Conservation (phyloP, 75 land plant genomes). For the Larix kaempferi region DNA sequence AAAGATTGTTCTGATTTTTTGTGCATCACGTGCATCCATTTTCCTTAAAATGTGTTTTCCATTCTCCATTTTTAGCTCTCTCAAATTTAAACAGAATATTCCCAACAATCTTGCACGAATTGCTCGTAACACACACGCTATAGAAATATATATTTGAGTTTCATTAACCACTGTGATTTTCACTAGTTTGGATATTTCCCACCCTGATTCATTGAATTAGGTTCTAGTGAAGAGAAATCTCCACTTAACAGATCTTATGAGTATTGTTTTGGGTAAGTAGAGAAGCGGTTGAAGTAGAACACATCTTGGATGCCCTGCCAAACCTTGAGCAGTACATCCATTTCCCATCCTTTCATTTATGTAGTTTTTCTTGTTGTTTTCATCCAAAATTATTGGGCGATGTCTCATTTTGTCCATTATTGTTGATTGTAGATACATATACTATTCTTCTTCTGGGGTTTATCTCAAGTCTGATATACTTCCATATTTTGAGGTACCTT, state of each 20-base stretch:
- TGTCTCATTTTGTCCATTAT: conserved; percentile 6
- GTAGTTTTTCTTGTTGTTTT: neutral
- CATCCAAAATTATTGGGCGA: neutral
- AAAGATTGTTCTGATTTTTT: neutral
- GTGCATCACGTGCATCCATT: neutral
- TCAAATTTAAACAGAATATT: neutral
- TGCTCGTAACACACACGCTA: neutral
- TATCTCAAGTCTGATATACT: conserved; percentile 97
- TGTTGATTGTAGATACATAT: no score
- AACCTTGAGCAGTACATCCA: no score
- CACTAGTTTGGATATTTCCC: no score
- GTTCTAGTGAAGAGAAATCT: neutral
- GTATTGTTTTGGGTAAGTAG: conserved; percentile 50
- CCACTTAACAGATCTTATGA: no score
- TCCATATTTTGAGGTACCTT: no score
- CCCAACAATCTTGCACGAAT: neutral
- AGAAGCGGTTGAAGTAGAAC: conserved; percentile 89
- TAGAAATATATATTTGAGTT: neutral
- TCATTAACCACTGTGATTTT: no score
- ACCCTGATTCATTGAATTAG: neutral
- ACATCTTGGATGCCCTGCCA: conserved; percentile 88
- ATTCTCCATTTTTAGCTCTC: neutral
- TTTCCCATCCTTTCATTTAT: neutral
- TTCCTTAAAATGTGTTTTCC: no score
- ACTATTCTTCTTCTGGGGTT: conserved; percentile 99